Conservation (phyloP, 306 rosid species). For the Corylus americana region DNA sequence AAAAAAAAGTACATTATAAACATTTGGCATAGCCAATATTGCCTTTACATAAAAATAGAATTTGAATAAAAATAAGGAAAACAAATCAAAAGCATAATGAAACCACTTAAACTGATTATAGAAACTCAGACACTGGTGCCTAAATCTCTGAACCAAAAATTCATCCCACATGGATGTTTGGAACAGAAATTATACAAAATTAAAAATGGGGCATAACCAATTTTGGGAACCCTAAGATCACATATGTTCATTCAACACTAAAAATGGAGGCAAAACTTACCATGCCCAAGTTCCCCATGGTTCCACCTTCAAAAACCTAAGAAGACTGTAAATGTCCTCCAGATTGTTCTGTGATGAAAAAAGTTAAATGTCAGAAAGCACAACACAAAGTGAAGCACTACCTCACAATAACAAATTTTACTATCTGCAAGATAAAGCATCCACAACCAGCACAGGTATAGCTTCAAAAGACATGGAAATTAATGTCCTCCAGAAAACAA, state of each 20-base stretch:
- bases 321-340: constrained; percentile 92
- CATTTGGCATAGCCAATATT: background rate
- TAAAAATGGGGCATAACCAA: background rate
- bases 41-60: background rate
- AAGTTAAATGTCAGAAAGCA: constrained; percentile 41
- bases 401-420: constrained; percentile 11
- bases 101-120: background rate
- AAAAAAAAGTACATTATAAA: background rate
- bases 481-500: background rate
- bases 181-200: background rate
- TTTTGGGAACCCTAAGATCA: background rate
- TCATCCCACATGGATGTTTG: background rate
- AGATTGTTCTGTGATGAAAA: constrained; percentile 69
- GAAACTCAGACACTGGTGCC: background rate
- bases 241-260: constrained; percentile 2
- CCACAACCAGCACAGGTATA: background rate
- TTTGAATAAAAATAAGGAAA: background rate
- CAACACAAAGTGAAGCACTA: constrained; percentile 24
- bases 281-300: constrained; percentile 99
- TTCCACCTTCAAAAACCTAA: constrained; percentile 88
- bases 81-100: background rate
- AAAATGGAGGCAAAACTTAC: constrained; percentile 40
- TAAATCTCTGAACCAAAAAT: background rate
- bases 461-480: background rate
- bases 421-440: background rate